These are phyloP conservation scores for Inga oerstediana DNA, from an alignment of 306 rosid genomes.

Conservation along the genomic window DNA sequence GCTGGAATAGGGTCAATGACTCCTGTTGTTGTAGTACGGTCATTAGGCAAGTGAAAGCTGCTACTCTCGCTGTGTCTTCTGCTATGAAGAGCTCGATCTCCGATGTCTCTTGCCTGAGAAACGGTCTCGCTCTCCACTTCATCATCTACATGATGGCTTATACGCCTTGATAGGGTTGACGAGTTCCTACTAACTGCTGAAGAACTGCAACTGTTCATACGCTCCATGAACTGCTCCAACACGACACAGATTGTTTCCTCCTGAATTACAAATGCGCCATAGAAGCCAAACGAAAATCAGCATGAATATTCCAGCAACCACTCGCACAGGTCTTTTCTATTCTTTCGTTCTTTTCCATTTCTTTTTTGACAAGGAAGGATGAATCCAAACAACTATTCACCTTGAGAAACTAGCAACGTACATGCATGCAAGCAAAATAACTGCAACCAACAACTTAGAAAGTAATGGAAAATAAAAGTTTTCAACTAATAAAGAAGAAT, in stretches of 20 bases:
- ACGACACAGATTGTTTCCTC: conserved; percentile 26
- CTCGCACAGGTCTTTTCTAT: not conserved
- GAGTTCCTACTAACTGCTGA: conserved; percentile 47
- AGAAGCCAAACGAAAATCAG: not conserved
- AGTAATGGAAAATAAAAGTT: not conserved
- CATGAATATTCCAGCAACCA: not conserved
- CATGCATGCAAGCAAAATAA: not conserved
- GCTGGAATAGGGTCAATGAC: too few relatives aligned
- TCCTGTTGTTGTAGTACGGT: too few relatives aligned
- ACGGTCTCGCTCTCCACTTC: conserved; percentile 46
- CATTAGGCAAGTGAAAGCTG: too few relatives aligned
- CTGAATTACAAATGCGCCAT: conserved; percentile 6
- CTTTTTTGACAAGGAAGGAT: not conserved
- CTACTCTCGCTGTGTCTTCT: conserved; percentile 36
- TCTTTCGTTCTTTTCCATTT: not conserved
- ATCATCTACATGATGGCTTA: conserved; percentile 33
- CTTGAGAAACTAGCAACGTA: not conserved
- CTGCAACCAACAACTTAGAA: not conserved
- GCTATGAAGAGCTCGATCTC: conserved; percentile 62
- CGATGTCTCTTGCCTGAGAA: conserved; percentile 69
- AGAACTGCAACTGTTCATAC: conserved; percentile 44
- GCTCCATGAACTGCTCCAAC: conserved; percentile 36
- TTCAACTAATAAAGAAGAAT: not conserved
- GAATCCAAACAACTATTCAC: not conserved
- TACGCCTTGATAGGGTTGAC: conserved; percentile 31